Base-by-base conservation (phyloP, 129 eudicot species). In the Lactuca saligna region DNA sequence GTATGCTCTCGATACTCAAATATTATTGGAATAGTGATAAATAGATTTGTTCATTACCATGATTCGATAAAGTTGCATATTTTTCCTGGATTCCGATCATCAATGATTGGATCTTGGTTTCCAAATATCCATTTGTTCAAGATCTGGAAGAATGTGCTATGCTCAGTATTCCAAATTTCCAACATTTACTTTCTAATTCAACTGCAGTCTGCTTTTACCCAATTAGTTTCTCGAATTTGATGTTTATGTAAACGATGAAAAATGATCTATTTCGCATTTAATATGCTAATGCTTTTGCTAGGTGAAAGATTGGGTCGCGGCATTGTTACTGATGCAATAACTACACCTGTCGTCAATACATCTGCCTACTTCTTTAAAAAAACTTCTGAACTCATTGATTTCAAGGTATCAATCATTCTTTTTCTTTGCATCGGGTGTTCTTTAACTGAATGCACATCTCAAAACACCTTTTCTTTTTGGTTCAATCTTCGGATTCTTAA, bases 221-320 rank as follows among this genome's bases (percentile, higher is more conserved):
- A 38, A 46, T n/a, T n/a, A 7, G 7, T 34, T 67, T 67, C 12
- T 3, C 16, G 1, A 25, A 15, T 34, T 13, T 61, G 38, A 35
- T 75, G 31, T 4, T 16, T 17, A 57, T 44, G 41, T 9, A 20
- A 3, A 33, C 8, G 41, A 13, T 61, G 54, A 35, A 35, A 13
- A 15, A 54, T 1, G 4, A 5, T 16, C 11, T 51, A 17, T 13
- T 67, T 16, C 2, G 54, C 57, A 1, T 12, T 32, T 14, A n/a
- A 55, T 0, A 38, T 50, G 38, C 0, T 65, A 16, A 29, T 78
- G 46, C 14, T 56, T 72, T 17, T 71, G 4, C 7, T 83, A 91
- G 96, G 97, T 81, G 97, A 91, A 79, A 91, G 96, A 77, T 67
- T 85, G 76, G 97, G 97, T 54, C 87, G 97, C 37, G 81, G 86